Evolutionary conservation across 2,329 filamentous ascomycete species (phyloP).

Genomic region (Thyridium curvatum): DNA sequence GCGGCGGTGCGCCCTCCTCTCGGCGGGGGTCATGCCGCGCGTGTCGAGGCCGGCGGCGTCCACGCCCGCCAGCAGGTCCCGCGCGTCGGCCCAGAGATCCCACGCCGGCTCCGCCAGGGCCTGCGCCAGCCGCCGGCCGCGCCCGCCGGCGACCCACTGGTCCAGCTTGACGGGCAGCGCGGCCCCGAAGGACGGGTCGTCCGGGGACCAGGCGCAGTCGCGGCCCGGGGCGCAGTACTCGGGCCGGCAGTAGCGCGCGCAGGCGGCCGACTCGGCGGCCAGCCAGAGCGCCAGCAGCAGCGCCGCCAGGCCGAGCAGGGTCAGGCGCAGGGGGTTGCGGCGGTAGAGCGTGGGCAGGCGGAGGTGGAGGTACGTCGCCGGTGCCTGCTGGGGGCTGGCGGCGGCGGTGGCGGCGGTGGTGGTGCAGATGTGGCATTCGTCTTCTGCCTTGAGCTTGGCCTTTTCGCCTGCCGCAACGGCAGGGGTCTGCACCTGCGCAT

Average conservation of each 20-base stretch:
- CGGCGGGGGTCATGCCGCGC: conserved; percentile 35
- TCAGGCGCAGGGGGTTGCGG: conserved; percentile 39
- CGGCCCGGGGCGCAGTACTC: conserved; percentile 35
- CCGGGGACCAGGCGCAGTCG: conserved; percentile 48
- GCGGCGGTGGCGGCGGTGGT: conserved; percentile 6
- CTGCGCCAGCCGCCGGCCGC: conserved; percentile 32
- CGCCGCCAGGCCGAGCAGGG: conserved; percentile 38
- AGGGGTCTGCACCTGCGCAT: conserved; percentile 18
- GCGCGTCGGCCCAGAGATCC: conserved; percentile 41
- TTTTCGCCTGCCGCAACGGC: background rate
- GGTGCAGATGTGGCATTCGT: background rate
- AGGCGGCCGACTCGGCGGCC: conserved; percentile 46
- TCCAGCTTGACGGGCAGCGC: conserved; percentile 57
- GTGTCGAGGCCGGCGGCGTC: conserved; percentile 38
- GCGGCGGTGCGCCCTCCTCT: conserved; percentile 42
- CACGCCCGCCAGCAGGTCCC: conserved; percentile 33
- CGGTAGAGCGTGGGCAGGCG: conserved; percentile 41
- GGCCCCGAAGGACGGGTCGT: conserved; percentile 54
- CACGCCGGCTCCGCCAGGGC: conserved; percentile 33
- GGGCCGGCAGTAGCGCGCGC: conserved; percentile 46
- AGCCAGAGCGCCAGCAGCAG: conserved; percentile 45
- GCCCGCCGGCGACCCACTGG: conserved; percentile 51
- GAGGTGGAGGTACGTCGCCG: conserved; percentile 28
- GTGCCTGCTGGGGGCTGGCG: conserved; percentile 1
- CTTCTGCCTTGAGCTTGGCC: no score